Base-by-base conservation (phyloP, 495 filamentous ascomycete species). In the Aspergillus nanangensis region DNA sequence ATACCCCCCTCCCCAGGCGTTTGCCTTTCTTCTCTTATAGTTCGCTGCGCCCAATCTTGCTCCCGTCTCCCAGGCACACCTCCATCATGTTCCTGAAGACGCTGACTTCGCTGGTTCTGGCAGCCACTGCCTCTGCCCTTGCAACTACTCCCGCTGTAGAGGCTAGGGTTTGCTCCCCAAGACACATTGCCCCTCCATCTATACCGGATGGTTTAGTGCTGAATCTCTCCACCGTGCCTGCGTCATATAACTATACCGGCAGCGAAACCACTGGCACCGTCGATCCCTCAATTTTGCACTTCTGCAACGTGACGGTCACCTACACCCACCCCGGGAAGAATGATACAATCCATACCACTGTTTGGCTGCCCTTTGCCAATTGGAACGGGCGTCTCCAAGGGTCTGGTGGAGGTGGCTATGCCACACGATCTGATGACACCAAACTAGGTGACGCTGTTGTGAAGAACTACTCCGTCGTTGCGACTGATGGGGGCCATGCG, bases 301-400 rank as follows among this genome's bases (percentile, higher is more conserved):
- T 73, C 50, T 75, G 72, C 51, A 73, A 76, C 45, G 50, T 76
- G 31, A 74, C 67, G 3, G 47, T 75, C 22, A 58, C 58, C 5
- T 71, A 74, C 49, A 72, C 71, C 3, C 70, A 74, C 52, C 61
- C 65, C 0, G 66, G 59, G 2, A 41, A 53, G 24, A 55, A 65
- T 46, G 71, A 76, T 42, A 53, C 18, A 4, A 50, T 77, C 35
- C 44, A 46, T 34, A 57, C 61, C 37, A 51, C 62, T 34, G 33
- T 63, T 18, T 70, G 60, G 60, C 51, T 76, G 0, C 74, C 72
- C 2, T 40, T 58, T 8, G 17, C 39, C 2, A 42, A 55, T 7
- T 76, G 67, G 64, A 75, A 76, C 35, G 62, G 60, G 0, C 53
- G 67, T 3, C 48, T 76, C 14, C 61, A 65, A 23, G 62, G 57